phyloP scores from a whole-genome alignment of 768 basidiomycete genomes.

The Hortiboletus campestris region DNA sequence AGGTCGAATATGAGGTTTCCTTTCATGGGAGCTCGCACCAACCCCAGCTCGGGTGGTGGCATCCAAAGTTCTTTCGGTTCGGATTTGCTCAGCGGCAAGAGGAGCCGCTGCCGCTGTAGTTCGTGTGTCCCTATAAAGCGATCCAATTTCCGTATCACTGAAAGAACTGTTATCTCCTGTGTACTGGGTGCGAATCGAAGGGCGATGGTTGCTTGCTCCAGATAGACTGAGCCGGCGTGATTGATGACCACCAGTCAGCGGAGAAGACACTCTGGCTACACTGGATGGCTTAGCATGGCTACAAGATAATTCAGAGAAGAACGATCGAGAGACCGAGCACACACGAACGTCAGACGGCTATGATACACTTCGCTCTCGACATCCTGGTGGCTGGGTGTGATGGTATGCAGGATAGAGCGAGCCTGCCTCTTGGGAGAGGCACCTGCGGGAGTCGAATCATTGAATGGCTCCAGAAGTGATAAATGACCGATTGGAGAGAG shows the following conservation, averaged over 20 bases:
- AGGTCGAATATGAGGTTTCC: slow-evolving; percentile 8
- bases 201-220: background rate
- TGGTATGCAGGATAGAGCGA: background rate
- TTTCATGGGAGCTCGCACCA: slow-evolving; percentile 9
- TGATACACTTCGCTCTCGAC: background rate
- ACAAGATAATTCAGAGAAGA: slow-evolving; percentile 6
- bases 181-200: background rate
- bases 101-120: background rate
- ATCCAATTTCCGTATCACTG: background rate
- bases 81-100: background rate
- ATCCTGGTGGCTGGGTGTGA: background rate
- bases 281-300: slow-evolving; percentile 3
- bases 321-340: background rate
- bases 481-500: slow-evolving; percentile 22
- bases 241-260: slow-evolving; percentile 7
- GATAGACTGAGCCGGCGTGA: background rate
- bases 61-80: background rate
- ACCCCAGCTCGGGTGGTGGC: background rate
- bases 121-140: background rate
- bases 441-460: background rate
- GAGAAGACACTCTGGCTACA: slow-evolving; percentile 10
- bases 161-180: background rate
- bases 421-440: background rate
- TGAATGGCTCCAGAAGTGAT: slow-evolving; percentile 10
- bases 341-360: slow-evolving; percentile 11